These are phyloP conservation scores for Mycena venus DNA, from an alignment of 768 basidiomycete species.

Conservation along the genomic window DNA sequence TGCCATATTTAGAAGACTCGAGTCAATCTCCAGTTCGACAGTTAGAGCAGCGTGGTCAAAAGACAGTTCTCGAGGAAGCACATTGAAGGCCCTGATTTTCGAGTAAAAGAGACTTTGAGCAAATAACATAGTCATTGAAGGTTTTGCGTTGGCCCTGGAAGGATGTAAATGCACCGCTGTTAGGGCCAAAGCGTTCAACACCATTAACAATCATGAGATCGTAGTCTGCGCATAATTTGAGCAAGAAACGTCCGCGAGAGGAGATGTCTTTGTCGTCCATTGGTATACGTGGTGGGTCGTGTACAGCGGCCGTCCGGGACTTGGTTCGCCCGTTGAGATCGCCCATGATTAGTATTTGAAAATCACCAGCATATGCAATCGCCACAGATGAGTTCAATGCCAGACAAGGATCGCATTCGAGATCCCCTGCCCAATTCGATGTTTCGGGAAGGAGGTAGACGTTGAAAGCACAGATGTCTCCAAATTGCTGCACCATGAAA, in stretches of 20 bases:
- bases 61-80: background rate
- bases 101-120: background rate
- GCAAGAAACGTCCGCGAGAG: background rate
- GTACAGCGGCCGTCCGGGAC: background rate
- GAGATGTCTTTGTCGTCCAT: background rate
- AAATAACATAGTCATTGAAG: background rate
- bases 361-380: background rate
- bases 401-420: no score
- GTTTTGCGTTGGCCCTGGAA: no score
- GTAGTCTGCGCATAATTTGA: no score
- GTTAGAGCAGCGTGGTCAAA: constrained; percentile 2
- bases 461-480: background rate
- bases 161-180: no score
- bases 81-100: background rate
- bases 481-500: background rate
- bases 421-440: background rate
- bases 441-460: background rate
- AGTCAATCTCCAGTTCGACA: background rate
- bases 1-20: background rate
- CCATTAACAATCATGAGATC: no score
- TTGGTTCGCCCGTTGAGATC: constrained; percentile 14
- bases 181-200: no score
- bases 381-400: background rate
- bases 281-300: background rate
- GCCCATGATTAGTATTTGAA: background rate